These are phyloP conservation scores for Backusella tarrabulga DNA, from an alignment of 192 early-diverging fungal species.

Conservation along the genomic window DNA sequence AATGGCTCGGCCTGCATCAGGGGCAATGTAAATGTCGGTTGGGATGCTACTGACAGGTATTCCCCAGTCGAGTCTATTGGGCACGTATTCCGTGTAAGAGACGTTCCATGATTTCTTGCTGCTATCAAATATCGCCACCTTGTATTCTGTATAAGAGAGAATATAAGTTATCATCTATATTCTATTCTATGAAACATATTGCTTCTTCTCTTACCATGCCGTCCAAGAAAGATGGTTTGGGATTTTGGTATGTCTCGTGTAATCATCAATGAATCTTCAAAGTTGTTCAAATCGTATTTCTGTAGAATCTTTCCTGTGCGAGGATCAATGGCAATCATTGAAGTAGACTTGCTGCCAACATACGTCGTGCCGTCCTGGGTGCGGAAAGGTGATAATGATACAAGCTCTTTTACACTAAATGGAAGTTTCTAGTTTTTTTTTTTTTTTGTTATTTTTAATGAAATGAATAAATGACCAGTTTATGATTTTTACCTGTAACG, in stretches of 20 bases:
- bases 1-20: conserved; percentile 29
- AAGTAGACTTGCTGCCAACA: conserved; percentile 63
- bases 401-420: conserved; percentile 68
- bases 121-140: conserved; percentile 51
- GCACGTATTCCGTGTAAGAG: conserved; percentile 43
- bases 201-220: conserved; percentile 21
- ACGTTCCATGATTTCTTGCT: conserved; percentile 33
- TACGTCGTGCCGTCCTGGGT: conserved; percentile 54
- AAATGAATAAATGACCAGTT: too few species aligned
- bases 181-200: neutral
- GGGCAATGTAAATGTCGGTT: conserved; percentile 34
- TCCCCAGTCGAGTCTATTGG: conserved; percentile 31
- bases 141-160: conserved; percentile 44
- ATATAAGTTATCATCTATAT: neutral
- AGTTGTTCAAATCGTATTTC: conserved; percentile 50
- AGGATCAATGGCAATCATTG: conserved; percentile 70
- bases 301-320: conserved; percentile 57
- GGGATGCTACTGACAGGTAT: conserved; percentile 15
- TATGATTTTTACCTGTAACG: conserved; percentile 49
- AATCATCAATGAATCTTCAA: conserved; percentile 20
- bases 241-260: conserved; percentile 15
- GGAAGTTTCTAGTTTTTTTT: conserved; percentile 50
- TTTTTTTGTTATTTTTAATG: too few species aligned
- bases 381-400: conserved; percentile 55
- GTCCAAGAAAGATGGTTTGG: conserved; percentile 35